phyloP scores from a whole-genome alignment of 192 early-diverging fungal genomes.

The Allomyces macrogynus region DNA sequence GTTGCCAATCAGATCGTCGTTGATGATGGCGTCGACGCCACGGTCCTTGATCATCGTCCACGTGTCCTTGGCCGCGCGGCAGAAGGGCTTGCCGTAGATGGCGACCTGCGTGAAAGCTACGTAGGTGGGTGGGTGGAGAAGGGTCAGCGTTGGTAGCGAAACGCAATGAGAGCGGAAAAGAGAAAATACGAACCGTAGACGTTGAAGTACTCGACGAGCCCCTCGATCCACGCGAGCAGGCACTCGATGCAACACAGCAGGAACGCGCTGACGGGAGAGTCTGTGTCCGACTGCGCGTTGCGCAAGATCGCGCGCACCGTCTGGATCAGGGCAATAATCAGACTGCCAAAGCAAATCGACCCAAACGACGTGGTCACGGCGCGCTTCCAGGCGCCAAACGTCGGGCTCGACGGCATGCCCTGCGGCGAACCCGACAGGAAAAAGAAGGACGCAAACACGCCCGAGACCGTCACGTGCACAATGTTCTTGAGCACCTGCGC shows the following conservation, averaged over 20 bases:
- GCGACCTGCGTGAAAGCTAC: too few species aligned
- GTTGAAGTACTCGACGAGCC: conserved; percentile 46
- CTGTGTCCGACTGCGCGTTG: conserved; percentile 18
- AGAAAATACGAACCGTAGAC: conserved; percentile 1
- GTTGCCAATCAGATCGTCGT: conserved; percentile 73
- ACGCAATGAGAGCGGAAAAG: too few species aligned
- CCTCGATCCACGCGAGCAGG: conserved; percentile 53
- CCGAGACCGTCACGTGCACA: conserved; percentile 21
- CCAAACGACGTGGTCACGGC: conserved; percentile 62
- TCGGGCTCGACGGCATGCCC: conserved; percentile 35
- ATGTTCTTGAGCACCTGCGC: not conserved
- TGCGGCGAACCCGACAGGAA: conserved; percentile 35
- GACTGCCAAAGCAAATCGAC: conserved; percentile 56
- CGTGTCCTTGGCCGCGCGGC: conserved; percentile 48
- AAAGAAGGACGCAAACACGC: conserved; percentile 60
- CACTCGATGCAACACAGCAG: too few species aligned
- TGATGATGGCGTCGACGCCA: conserved; percentile 55
- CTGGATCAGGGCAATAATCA: conserved; percentile 28
- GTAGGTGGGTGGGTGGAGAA: too few species aligned
- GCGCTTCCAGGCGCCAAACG: conserved; percentile 42
- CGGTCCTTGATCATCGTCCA: conserved; percentile 71
- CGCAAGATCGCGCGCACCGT: conserved; percentile 46
- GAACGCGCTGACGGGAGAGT: conserved; percentile 32
- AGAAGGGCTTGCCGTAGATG: conserved; percentile 68
- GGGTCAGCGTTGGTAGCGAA: too few species aligned